These are phyloP conservation scores for Verticillium klebahnii DNA, from an alignment of 2,329 filamentous ascomycete species.

Conservation along the genomic window DNA sequence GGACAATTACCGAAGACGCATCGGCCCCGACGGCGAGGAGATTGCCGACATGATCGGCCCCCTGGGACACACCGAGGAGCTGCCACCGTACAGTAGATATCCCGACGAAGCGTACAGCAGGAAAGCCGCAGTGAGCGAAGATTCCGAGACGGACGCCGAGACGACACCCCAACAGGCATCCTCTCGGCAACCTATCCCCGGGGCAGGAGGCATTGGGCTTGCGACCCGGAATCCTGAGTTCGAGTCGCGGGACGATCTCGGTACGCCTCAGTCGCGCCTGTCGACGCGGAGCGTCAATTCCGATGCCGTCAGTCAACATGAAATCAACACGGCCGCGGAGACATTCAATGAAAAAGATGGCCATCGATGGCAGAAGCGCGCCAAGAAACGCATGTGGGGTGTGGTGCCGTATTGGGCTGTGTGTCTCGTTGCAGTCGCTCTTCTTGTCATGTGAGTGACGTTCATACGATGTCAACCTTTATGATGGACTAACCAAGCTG, in stretches of 20 bases:
- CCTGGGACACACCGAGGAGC: constrained; percentile 82
- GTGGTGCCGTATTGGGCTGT: constrained; percentile 60
- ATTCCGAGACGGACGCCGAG: constrained; percentile 5
- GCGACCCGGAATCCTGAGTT: constrained; percentile 61
- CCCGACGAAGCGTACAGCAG: constrained; percentile 65
- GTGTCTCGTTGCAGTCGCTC: constrained; percentile 39
- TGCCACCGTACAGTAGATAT: constrained; percentile 88
- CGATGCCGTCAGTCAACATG: constrained; percentile 43
- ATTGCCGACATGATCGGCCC: constrained; percentile 81
- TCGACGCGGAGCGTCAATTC: constrained; percentile 48
- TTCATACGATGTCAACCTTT: too few species aligned
- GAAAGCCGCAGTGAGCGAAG: constrained; percentile 39
- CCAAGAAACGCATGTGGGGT: constrained; percentile 51
- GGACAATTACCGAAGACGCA: constrained; percentile 64
- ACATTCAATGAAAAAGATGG: constrained; percentile 41
- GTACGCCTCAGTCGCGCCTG: constrained; percentile 43
- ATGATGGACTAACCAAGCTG: background rate
- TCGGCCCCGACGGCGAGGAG: constrained; percentile 80
- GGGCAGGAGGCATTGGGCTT: constrained; percentile 57
- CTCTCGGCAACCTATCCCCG: constrained; percentile 31
- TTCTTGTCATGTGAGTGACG: constrained; percentile 39
- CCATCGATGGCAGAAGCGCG: constrained; percentile 43
- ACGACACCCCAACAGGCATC: background rate
- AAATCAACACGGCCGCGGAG: constrained; percentile 48
- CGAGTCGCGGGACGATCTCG: constrained; percentile 51